Evolutionary conservation across 805 yeast species (phyloP).

Genomic region (Starmerella apicola): DNA sequence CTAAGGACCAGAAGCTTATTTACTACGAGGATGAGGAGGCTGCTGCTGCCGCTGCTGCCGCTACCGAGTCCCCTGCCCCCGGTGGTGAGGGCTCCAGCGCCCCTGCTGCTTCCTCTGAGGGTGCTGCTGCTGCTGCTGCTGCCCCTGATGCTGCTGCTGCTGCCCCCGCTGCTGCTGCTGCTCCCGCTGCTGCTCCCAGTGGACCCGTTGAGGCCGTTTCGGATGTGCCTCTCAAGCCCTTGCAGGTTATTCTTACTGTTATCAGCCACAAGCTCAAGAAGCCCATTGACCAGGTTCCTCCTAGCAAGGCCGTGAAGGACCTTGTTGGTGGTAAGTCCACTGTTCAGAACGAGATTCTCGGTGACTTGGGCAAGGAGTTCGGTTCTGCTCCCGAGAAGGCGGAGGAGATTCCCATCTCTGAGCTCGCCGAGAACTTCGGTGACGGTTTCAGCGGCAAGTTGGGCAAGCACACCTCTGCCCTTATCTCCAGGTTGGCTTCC

Average conservation of each 20-base stretch:
- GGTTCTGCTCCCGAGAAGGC: conserved; percentile 98
- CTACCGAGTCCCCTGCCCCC: conserved; percentile 23
- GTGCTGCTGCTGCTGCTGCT: conserved; percentile 45
- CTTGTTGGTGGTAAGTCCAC: conserved; percentile 98
- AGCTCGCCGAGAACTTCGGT: conserved; percentile 90
- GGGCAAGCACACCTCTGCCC: conserved; percentile 86
- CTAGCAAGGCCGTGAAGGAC: conserved; percentile 90
- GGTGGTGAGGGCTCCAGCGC: conserved; percentile 34
- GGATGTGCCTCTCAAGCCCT: conserved; percentile 82
- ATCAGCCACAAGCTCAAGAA: conserved; percentile 96
- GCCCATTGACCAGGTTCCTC: conserved; percentile 69
- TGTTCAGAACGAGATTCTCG: conserved; percentile 94
- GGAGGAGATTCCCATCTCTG: conserved; percentile 93
- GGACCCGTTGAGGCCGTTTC: conserved; percentile 77
- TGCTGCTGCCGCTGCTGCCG: conserved; percentile 24
- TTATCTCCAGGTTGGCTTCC: conserved; percentile 81
- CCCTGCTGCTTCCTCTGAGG: conserved; percentile 48
- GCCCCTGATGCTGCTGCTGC: conserved; percentile 52
- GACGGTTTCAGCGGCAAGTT: conserved; percentile 76
- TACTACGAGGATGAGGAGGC: conserved; percentile 56
- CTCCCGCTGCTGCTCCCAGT: conserved; percentile 54
- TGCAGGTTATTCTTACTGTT: conserved; percentile 67
- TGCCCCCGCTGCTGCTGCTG: conserved; percentile 43
- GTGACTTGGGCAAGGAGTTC: conserved; percentile 97
- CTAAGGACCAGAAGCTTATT: conserved; percentile 91